Conservation (phyloP, 352 stramenopile species). For the Peronospora tabacina region DNA sequence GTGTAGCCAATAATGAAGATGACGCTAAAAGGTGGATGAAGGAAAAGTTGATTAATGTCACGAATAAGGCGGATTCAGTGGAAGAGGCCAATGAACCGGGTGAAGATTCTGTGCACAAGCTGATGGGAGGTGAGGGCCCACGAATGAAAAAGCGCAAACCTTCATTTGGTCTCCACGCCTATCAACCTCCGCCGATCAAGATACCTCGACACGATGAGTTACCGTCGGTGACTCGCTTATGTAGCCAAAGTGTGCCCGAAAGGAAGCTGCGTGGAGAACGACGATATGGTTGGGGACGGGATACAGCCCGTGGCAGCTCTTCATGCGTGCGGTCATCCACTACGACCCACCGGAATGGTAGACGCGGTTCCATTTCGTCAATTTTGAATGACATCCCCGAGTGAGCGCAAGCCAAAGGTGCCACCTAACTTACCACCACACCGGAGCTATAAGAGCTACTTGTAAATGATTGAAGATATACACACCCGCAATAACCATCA, state of each 20-base stretch:
- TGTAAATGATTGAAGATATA: no score
- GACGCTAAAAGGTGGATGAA: slow-evolving; percentile 20
- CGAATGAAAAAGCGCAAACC: slow-evolving; percentile 33
- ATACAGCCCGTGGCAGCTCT: slow-evolving; percentile 1
- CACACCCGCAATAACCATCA: no score
- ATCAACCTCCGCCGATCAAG: slow-evolving; percentile 52
- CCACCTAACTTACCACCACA: neutral
- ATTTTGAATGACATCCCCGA: slow-evolving; percentile 52
- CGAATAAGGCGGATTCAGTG: slow-evolving; percentile 5
- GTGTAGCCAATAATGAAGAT: slow-evolving; percentile 3
- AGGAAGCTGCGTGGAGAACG: slow-evolving; percentile 22
- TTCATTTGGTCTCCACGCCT: slow-evolving; percentile 17
- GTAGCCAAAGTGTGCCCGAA: slow-evolving; percentile 42
- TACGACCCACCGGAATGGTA: slow-evolving; percentile 45
- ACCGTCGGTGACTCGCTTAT: slow-evolving; percentile 26
- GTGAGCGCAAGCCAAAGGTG: slow-evolving; percentile 15
- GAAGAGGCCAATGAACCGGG: neutral
- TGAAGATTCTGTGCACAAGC: slow-evolving; percentile 1
- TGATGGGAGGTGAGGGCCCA: neutral
- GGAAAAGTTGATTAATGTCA: slow-evolving; percentile 17
- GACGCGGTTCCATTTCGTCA: slow-evolving; percentile 60
- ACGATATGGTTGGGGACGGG: slow-evolving; percentile 17
- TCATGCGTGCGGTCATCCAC: slow-evolving; percentile 39
- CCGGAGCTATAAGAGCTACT: no score
- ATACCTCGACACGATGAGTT: slow-evolving; percentile 46